Evolutionary conservation across 2,329 filamentous ascomycete species (phyloP).

Genomic region (Fusarium begoniae): DNA sequence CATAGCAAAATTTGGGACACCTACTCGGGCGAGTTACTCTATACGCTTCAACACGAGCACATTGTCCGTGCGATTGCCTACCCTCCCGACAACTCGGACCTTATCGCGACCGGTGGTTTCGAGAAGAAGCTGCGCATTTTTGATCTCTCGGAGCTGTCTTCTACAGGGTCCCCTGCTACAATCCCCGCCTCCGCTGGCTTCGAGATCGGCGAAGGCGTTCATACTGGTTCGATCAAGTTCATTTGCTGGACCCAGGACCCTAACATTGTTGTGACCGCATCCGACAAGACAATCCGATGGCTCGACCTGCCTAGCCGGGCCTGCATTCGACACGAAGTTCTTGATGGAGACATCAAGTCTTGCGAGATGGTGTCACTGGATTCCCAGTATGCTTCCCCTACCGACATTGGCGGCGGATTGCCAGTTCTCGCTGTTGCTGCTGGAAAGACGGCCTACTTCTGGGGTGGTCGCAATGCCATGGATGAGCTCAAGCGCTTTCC

Average conservation of each 20-base stretch:
- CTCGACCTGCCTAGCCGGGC: conserved; percentile 84
- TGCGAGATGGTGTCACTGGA: conserved; percentile 86
- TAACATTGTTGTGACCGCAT: conserved; percentile 89
- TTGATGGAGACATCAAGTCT: conserved; percentile 88
- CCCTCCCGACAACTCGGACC: conserved; percentile 80
- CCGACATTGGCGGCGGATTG: conserved; percentile 71
- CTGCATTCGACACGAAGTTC: conserved; percentile 77
- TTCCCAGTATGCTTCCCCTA: conserved; percentile 64
- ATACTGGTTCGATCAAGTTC: conserved; percentile 91
- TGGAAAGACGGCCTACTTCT: conserved; percentile 95
- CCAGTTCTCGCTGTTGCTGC: conserved; percentile 88
- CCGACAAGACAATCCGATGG: conserved; percentile 93
- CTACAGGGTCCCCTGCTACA: conserved; percentile 53
- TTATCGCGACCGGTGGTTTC: conserved; percentile 91
- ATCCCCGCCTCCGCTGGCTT: conserved; percentile 73
- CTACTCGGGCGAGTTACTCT: conserved; percentile 87
- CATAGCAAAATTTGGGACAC: conserved; percentile 97
- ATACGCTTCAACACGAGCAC: conserved; percentile 89
- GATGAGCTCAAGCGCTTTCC: conserved; percentile 80
- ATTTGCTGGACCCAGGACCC: conserved; percentile 93
- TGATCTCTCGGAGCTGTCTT: conserved; percentile 74
- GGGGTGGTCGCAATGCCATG: conserved; percentile 77
- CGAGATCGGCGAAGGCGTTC: conserved; percentile 86
- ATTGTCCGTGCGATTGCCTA: conserved; percentile 96
- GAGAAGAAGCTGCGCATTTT: conserved; percentile 98